These are phyloP conservation scores for Sarocladium oryzae DNA, from an alignment of 2,329 filamentous ascomycete species.

Conservation along the genomic window DNA sequence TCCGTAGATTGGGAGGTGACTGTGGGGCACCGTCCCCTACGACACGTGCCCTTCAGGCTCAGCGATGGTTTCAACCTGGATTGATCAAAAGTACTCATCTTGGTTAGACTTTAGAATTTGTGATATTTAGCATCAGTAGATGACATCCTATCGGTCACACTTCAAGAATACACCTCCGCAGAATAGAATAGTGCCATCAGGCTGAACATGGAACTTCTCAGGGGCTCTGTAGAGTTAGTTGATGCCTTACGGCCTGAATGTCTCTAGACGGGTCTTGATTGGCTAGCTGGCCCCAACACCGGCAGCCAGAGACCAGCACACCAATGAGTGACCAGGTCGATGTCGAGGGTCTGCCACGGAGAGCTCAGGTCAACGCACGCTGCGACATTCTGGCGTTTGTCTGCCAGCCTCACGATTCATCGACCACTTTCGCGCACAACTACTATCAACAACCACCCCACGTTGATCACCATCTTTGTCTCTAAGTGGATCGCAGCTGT, in stretches of 20 bases:
- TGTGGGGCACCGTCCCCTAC: neutral
- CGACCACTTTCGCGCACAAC: neutral
- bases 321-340: neutral
- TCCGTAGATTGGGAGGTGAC: neutral
- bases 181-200: no score
- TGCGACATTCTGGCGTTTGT: neutral
- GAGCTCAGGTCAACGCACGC: neutral
- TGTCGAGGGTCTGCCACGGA: neutral
- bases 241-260: slow-evolving; percentile 33
- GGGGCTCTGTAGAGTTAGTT: slow-evolving; percentile 13
- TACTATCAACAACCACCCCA: neutral
- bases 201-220: neutral
- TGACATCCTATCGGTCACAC: no score
- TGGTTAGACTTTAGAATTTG: no score
- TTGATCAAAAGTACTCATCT: no score
- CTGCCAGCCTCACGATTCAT: neutral
- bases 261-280: slow-evolving; percentile 17
- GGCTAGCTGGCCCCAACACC: slow-evolving; percentile 19
- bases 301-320: slow-evolving; percentile 5
- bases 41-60: neutral
- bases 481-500: no score
- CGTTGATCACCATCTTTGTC: neutral
- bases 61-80: neutral
- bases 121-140: no score
- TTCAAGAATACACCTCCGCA: no score